Evolutionary conservation across 2,329 filamentous ascomycete genomes (phyloP).

Genomic region (Corinectria fuckeliana): DNA sequence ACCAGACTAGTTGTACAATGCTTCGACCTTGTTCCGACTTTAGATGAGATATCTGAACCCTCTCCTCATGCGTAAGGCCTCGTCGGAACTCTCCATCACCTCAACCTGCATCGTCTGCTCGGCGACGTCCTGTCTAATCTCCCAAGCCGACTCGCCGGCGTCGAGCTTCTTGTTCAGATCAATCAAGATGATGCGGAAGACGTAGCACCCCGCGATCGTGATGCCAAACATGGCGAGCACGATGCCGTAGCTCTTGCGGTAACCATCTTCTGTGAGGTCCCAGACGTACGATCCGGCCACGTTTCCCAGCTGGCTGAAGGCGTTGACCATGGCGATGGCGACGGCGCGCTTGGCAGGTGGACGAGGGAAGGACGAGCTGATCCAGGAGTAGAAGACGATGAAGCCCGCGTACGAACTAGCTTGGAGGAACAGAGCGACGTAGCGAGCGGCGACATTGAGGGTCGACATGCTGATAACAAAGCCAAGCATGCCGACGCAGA

Average conservation of each 20-base stretch:
- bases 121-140: constrained; percentile 46
- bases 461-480: constrained; percentile 68
- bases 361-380: constrained; percentile 62
- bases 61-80: constrained; percentile 53
- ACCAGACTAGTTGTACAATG: neutral
- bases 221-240: constrained; percentile 69
- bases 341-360: constrained; percentile 67
- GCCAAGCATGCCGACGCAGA: constrained; percentile 59
- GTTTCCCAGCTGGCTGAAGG: constrained; percentile 63
- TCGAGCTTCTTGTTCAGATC: constrained; percentile 56
- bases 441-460: constrained; percentile 61
- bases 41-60: constrained; percentile 57
- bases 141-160: constrained; percentile 48
- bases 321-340: constrained; percentile 67
- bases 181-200: constrained; percentile 54
- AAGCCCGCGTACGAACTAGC: constrained; percentile 63
- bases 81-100: constrained; percentile 49
- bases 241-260: constrained; percentile 69
- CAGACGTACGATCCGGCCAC: constrained; percentile 69
- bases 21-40: neutral
- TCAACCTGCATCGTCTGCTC: constrained; percentile 49
- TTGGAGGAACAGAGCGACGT: constrained; percentile 66
- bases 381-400: constrained; percentile 66
- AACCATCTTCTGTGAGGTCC: constrained; percentile 64
- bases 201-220: constrained; percentile 59